Percentiles rank a stretch among this genome's conserved stretches.
Evolutionary conservation across 1,284 basidiomycete species (phyloP).

Genomic region (Polyporus tsugae): DNA sequence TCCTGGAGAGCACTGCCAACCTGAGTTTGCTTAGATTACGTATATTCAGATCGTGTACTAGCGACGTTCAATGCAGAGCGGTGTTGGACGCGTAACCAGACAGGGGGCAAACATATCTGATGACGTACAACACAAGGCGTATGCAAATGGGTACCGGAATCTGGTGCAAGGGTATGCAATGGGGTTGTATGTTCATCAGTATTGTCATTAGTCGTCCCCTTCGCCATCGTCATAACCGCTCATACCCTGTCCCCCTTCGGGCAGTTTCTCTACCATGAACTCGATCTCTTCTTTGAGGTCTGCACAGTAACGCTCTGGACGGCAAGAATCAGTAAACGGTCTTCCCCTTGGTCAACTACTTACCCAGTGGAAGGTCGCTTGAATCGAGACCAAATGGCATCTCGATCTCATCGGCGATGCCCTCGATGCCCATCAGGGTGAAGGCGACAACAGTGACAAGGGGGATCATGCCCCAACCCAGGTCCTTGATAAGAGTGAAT

Average conservation of each 20-base stretch:
- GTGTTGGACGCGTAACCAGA: conserved; percentile 43
- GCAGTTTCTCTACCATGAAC: conserved; percentile 81
- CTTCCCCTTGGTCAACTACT: conserved; percentile 31
- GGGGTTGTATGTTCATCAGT: not conserved
- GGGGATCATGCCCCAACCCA: conserved; percentile 85
- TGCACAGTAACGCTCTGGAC: conserved; percentile 79
- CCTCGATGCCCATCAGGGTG: conserved; percentile 93
- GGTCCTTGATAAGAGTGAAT: conserved; percentile 80
- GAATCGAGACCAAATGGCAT: conserved; percentile 82
- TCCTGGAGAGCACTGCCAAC: conserved; percentile 88
- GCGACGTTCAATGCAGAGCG: conserved; percentile 15
- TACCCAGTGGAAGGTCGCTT: conserved; percentile 76
- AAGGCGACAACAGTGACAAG: conserved; percentile 86
- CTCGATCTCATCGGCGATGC: conserved; percentile 92
- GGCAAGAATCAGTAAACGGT: conserved; percentile 23
- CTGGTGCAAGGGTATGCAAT: not conserved
- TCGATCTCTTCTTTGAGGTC: conserved; percentile 87
- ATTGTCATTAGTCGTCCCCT: conserved; percentile 67
- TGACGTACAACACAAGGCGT: not conserved
- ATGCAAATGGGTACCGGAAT: not conserved
- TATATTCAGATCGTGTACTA: not conserved
- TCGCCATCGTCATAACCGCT: conserved; percentile 77
- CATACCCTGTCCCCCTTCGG: conserved; percentile 76
- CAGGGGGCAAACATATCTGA: not conserved
- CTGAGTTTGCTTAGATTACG: conserved; percentile 81